Evolutionary conservation across 1,139 yeast genomes (phyloP), one percentile per base, ranked within the genome.

Genomic region (Geotrichum reessii): DNA sequence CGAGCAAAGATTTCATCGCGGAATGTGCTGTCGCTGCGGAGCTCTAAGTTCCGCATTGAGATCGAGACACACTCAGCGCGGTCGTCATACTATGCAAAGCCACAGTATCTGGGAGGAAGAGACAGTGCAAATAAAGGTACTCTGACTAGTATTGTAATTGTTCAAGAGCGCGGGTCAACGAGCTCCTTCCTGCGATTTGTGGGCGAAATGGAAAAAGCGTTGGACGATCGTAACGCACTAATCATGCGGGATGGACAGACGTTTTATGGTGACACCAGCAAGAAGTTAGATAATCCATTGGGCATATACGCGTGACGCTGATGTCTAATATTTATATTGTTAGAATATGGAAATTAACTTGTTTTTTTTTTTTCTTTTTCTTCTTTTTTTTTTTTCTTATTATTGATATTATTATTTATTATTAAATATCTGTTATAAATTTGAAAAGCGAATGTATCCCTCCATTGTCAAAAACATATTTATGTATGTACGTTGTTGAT

Each of bases 1-100:
- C 59, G 65, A 14, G 76, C 74, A n/a, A 63, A 66, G 9, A 70
- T 74, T 51, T 66, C 71, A 22, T 67, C 74, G 22, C 64, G 68
- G 40, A 74, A 74, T 57, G 72, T 52, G 19, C 48, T 74, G 54
- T 64, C 68, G 46, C 63, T 73, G 58, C 66, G 74, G 44, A 63
- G 70, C 17, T 65, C 73, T 19, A 66, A 66, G 54, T 71, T 74
- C 63, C 61, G 66, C 19, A 67, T 73, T 40, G 65, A 66, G 24
- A 64, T 72, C 21, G 59, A 56, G 42, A 33, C 52, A 8, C 47
- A 50, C 17, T 47, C 33, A 25, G 52, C 47, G 28, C 40, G 46
- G n/a, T 37, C 46, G 11, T 42, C 47, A 11, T 37, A 51, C 14
- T 37, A 40, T n/a, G 19, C 21, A 19, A 51, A 54, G 33, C 57